phyloP scores from a whole-genome alignment of 306 rosid genomes.

The Boehmeria nivea region DNA sequence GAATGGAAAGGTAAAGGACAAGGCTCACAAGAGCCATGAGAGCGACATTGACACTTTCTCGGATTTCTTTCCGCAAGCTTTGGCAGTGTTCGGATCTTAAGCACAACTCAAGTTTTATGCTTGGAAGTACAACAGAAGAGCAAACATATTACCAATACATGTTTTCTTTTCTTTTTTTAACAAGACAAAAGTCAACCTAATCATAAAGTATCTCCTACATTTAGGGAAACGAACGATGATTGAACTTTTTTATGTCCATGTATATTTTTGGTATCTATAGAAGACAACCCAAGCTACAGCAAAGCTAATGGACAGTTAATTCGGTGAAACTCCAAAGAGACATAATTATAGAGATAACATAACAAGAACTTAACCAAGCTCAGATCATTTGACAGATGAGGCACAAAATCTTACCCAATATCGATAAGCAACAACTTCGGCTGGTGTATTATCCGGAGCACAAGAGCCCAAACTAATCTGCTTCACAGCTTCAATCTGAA shows the following conservation, averaged over 20 bases:
- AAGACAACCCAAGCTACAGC: conserved; percentile 22
- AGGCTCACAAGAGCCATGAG: conserved; percentile 30
- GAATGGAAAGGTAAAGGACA: conserved; percentile 17
- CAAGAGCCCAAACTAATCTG: conserved; percentile 95
- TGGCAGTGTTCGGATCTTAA: not conserved
- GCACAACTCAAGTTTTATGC: conserved; percentile 10
- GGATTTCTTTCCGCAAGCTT: not conserved
- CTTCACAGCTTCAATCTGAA: conserved; percentile 96
- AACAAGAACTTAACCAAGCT: not conserved
- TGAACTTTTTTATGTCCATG: conserved; percentile 15
- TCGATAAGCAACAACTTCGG: conserved; percentile 86
- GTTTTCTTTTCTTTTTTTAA: not conserved
- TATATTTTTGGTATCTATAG: conserved; percentile 13
- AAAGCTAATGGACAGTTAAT: conserved; percentile 10
- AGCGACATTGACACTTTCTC: conserved; percentile 19
- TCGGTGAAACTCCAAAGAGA: not conserved
- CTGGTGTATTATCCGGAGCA: conserved; percentile 71
- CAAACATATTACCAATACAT: conserved; percentile 10
- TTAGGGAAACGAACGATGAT: conserved; percentile 11
- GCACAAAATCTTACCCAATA: conserved; percentile 70
- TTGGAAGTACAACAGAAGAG: no score
- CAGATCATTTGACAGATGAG: no score
- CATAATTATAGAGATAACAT: not conserved
- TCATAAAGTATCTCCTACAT: conserved; percentile 18
- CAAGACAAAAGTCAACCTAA: conserved; percentile 11